Conservation (phyloP, 108 stramenopile species). For the Nannochloropsis salina region DNA sequence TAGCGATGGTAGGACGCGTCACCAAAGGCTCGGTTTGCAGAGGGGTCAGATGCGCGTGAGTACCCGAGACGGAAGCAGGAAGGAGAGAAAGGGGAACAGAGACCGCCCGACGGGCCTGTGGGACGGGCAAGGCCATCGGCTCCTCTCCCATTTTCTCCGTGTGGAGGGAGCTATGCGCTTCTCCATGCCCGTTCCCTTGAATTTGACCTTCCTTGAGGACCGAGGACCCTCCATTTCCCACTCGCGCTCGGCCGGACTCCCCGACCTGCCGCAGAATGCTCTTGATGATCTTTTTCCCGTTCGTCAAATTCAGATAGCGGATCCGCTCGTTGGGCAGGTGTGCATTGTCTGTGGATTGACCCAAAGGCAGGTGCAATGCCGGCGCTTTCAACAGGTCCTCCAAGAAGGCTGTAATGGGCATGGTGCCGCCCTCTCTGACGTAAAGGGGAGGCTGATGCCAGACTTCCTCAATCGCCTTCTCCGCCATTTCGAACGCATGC, state of each 20-base stretch:
- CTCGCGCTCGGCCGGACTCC: background rate
- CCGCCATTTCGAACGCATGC: background rate
- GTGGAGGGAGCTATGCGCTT: background rate
- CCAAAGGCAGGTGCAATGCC: constrained; percentile 5
- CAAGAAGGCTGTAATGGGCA: constrained; percentile 19
- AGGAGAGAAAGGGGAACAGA: background rate
- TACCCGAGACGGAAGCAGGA: background rate
- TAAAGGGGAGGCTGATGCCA: background rate
- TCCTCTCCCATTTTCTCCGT: background rate
- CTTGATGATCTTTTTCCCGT: background rate
- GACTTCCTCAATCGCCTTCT: constrained; percentile 6
- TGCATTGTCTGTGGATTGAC: background rate
- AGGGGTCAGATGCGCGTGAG: constrained; percentile 1
- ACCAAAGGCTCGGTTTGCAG: background rate
- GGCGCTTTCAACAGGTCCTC: constrained; percentile 16
- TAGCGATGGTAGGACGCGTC: background rate
- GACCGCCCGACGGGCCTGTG: background rate
- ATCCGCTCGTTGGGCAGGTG: background rate
- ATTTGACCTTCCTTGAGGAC: background rate
- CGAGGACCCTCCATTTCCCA: background rate
- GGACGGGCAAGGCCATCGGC: background rate
- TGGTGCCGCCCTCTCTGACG: background rate
- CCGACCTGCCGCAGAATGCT: background rate
- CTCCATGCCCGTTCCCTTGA: background rate
- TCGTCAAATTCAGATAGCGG: background rate